Evolutionary conservation across 352 stramenopile genomes (phyloP), one percentile per base, ranked within the genome.

Genomic region (Pythium dissimile): DNA sequence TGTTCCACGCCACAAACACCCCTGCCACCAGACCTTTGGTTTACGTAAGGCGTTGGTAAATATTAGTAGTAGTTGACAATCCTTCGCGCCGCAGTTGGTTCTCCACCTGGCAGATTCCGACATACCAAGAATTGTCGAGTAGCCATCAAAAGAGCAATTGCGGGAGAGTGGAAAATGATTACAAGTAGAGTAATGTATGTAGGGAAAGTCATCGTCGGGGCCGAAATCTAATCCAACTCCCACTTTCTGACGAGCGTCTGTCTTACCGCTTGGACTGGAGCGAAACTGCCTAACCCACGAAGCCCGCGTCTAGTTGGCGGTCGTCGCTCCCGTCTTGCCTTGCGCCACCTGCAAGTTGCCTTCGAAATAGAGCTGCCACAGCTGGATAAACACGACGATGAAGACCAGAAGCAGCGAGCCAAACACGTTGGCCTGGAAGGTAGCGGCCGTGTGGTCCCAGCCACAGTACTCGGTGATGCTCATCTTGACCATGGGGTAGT

Each of bases 401-500:
- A 84, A 84, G 35, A 95, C 74, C 52, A 95, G 69, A 37, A 95
- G 57, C 51, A 95, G 64, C 63, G 80, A 92, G 24, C 83, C 83
- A 54, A 95, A 89, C 24, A 95, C 72, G 67, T 93, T 93, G 3
- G 81, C 85, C 41, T 80, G 80, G 68, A 92, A 92, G 8, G 85
- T 95, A 23, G 82, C 80, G 13, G 72, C 59, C 24, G 81, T 95
- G 79, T 95, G 85, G 62, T 92, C 82, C 85, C 85, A 95, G 11
- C 85, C 85, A 75, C 78, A 92, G 76, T 95, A 95, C 72, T 91
- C 80, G 21, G 80, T 88, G 65, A 95, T 87, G 73, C 86, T 95
- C 86, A 95, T 95, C 75, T 92, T 92, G 55, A 95, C 86, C 86
- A 95, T 95, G 48, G 86, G 86, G 73, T 91, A 92, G 54, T 88